A percentile compares a stretch with the other conserved stretches of the same genome.
Evolutionary conservation across 2,329 filamentous ascomycete species (phyloP).

Genomic region (Fusarium aywerte): DNA sequence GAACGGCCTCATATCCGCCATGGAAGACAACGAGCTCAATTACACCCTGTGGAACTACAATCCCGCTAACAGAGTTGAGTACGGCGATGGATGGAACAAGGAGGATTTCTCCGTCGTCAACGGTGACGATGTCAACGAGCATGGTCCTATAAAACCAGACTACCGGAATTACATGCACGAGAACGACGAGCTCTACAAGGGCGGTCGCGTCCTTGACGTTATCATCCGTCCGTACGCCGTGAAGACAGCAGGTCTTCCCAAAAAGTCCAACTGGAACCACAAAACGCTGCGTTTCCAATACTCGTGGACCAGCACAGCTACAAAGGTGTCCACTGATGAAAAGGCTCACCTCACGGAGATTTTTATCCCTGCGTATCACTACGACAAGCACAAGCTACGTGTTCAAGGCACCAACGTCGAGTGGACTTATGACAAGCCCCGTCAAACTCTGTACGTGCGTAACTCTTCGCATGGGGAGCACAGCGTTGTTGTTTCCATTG

Average conservation of each 20-base stretch:
- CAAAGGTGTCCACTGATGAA: slow-evolving; percentile 25
- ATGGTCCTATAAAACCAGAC: slow-evolving; percentile 45
- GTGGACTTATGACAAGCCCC: slow-evolving; percentile 45
- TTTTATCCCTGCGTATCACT: slow-evolving; percentile 55
- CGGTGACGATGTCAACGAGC: slow-evolving; percentile 47
- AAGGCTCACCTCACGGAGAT: slow-evolving; percentile 50
- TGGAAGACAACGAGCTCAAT: slow-evolving; percentile 54
- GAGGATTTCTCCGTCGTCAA: slow-evolving; percentile 57
- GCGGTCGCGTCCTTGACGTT: slow-evolving; percentile 53
- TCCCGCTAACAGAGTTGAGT: slow-evolving; percentile 52
- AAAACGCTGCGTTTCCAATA: slow-evolving; percentile 51
- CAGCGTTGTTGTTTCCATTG: slow-evolving; percentile 42
- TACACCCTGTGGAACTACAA: slow-evolving; percentile 57
- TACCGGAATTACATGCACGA: slow-evolving; percentile 50
- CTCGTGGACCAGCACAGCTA: slow-evolving; percentile 45
- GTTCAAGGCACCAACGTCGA: slow-evolving; percentile 47
- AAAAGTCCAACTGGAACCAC: slow-evolving; percentile 51
- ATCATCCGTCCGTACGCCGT: slow-evolving; percentile 56
- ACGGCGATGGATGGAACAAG: slow-evolving; percentile 57
- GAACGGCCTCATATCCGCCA: slow-evolving; percentile 53
- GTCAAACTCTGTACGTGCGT: slow-evolving; percentile 48
- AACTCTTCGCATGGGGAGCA: slow-evolving; percentile 35
- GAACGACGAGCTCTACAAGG: slow-evolving; percentile 52
- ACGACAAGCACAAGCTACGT: slow-evolving; percentile 44
- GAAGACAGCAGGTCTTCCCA: slow-evolving; percentile 53